A percentile compares a stretch with the other conserved stretches of the same genome.
Conservation (phyloP, 2,329 filamentous ascomycete species). For the Apiospora saccharicola region DNA sequence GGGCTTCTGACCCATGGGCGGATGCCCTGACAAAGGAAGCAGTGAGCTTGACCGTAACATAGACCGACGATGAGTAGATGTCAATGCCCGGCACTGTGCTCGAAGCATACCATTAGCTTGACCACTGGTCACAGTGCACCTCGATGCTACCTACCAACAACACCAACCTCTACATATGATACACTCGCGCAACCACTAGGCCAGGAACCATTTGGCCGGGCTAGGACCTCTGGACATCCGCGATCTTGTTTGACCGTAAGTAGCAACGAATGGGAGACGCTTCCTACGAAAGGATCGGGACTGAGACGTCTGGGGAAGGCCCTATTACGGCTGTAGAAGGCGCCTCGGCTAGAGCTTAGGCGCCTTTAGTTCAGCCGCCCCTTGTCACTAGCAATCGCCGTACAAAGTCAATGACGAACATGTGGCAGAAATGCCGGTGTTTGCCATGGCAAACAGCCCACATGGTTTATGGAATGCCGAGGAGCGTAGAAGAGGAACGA, state of each 20-base stretch:
- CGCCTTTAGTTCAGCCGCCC: slow-evolving; percentile 4
- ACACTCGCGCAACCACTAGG: neutral
- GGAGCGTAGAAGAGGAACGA: too few species aligned
- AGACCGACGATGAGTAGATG: neutral
- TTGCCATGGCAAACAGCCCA: neutral
- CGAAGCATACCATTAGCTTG: neutral
- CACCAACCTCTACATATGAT: neutral
- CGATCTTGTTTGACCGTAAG: neutral
- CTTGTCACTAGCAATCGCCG: neutral
- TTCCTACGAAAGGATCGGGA: neutral
- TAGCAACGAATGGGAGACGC: neutral
- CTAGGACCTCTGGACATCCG: neutral
- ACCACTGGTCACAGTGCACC: neutral
- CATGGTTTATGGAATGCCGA: neutral
- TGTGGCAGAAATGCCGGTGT: neutral
- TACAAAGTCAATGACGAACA: slow-evolving; percentile 10
- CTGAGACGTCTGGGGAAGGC: neutral
- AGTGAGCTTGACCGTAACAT: neutral
- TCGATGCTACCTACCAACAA: neutral
- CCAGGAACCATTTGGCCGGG: neutral
- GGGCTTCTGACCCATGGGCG: neutral
- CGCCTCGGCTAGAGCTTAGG: neutral
- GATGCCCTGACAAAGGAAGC: neutral
- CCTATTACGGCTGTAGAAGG: neutral
- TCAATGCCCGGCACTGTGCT: neutral